Conservation (phyloP, 495 filamentous ascomycete genomes). For the Pseudotulostoma volvatum region DNA sequence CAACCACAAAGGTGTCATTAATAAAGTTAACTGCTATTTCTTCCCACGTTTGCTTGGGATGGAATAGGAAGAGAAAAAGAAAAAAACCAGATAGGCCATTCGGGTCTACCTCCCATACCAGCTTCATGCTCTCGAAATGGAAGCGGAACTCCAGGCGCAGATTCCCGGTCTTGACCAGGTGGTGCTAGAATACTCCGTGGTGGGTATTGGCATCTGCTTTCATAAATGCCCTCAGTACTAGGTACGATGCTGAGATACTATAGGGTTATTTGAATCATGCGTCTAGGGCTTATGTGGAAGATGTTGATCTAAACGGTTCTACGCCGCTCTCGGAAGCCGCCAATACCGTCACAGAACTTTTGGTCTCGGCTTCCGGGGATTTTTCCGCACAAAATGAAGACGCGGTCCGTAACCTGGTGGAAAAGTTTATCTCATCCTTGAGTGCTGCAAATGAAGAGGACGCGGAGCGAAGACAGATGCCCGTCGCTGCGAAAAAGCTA, state of each 20-base stretch:
- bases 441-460: constrained; percentile 55
- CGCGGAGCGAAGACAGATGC: constrained; percentile 49
- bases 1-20: no score
- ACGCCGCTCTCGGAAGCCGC: constrained; percentile 77
- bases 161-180: constrained; percentile 83
- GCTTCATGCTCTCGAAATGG: no score
- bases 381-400: constrained; percentile 51
- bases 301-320: constrained; percentile 47
- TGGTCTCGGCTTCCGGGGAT: constrained; percentile 81
- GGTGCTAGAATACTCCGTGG: constrained; percentile 78
- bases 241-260: no score
- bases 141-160: constrained; percentile 72
- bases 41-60: no score
- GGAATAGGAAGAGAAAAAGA: no score
- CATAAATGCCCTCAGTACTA: no score
- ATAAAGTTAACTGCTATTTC: no score
- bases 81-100: no score
- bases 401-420: constrained; percentile 68
- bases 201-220: constrained; percentile 15
- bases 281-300: constrained; percentile 62
- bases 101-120: no score
- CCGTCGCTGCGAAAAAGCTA: constrained; percentile 63
- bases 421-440: constrained; percentile 74
- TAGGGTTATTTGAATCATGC: constrained; percentile 86
- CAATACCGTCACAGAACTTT: constrained; percentile 62